Conservation (phyloP, 1,284 basidiomycete genomes). For the Rhodotorula sp. region DNA sequence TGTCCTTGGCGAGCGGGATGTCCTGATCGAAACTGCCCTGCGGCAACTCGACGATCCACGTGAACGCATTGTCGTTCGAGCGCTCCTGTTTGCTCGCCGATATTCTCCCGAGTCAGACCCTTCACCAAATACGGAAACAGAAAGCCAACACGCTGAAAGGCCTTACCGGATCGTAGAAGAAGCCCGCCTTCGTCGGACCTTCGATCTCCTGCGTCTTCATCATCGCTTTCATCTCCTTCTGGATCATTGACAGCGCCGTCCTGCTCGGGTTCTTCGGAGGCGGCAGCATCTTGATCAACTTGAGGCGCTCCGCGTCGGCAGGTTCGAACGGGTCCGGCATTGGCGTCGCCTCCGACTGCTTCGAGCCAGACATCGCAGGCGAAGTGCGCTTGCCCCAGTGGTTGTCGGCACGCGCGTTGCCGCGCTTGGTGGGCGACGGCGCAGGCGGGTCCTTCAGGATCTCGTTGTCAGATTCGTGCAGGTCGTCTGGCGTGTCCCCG, state of each 20-base stretch:
- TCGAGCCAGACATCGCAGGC: background rate
- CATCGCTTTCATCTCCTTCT: constrained; percentile 34
- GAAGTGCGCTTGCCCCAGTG: too few relatives aligned
- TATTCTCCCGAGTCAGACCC: too few relatives aligned
- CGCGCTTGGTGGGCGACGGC: constrained; percentile 8
- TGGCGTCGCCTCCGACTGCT: background rate
- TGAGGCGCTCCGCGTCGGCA: constrained; percentile 20
- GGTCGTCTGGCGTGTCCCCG: constrained; percentile 23
- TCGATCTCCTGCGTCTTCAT: constrained; percentile 25
- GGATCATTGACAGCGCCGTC: constrained; percentile 19
- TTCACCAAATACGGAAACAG: background rate
- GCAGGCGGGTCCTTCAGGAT: constrained; percentile 24
- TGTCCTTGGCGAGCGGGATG: constrained; percentile 37
- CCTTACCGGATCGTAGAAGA: constrained; percentile 40
- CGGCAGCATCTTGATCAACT: constrained; percentile 31
- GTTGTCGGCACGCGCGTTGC: background rate
- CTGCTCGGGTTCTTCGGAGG: constrained; percentile 31
- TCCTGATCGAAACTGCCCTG: constrained; percentile 24
- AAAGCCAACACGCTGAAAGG: background rate
- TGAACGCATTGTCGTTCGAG: constrained; percentile 36
- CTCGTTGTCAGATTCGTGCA: constrained; percentile 35
- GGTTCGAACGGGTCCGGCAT: constrained; percentile 27
- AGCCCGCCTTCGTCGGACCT: constrained; percentile 30
- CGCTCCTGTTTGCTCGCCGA: background rate
- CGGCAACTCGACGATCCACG: constrained; percentile 38